phyloP scores from a whole-genome alignment of 1,284 basidiomycete species.

The Leccinum huronense region DNA sequence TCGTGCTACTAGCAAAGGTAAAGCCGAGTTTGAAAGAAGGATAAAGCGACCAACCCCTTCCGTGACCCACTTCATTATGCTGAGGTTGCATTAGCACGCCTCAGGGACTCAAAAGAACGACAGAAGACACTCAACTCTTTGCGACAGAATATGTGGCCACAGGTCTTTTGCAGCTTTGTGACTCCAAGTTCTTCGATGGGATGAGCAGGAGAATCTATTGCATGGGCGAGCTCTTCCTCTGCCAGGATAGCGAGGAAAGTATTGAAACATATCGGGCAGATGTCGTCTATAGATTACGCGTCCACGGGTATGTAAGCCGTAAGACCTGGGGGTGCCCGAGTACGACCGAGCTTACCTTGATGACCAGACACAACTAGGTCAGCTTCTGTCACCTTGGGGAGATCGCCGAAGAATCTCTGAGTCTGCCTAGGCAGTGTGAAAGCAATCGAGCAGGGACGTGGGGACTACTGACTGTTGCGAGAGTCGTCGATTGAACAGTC shows the following conservation, averaged over 20 bases:
- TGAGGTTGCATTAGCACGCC: constrained; percentile 30
- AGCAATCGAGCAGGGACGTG: background rate
- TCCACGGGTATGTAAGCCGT: constrained; percentile 1
- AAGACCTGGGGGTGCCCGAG: background rate
- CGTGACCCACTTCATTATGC: constrained; percentile 63
- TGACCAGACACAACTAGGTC: constrained; percentile 40
- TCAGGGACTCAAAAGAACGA: constrained; percentile 5
- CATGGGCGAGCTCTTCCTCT: constrained; percentile 67
- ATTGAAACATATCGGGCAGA: constrained; percentile 70
- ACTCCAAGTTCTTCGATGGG: constrained; percentile 66
- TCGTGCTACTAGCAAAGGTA: constrained; percentile 44
- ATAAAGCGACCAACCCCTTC: constrained; percentile 47
- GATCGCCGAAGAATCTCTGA: constrained; percentile 35
- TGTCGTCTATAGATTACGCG: constrained; percentile 45
- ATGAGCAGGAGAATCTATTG: constrained; percentile 73
- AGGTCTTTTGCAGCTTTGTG: constrained; percentile 57
- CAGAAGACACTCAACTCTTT: constrained; percentile 53
- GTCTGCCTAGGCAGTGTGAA: constrained; percentile 33
- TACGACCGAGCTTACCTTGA: constrained; percentile 31
- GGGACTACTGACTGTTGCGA: constrained; percentile 27
- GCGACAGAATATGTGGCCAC: constrained; percentile 72
- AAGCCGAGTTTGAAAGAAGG: constrained; percentile 9
- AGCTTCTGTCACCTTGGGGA: constrained; percentile 46
- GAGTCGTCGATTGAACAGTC: constrained; percentile 28
- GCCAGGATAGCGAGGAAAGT: constrained; percentile 62